phyloP scores from a whole-genome alignment of 2,329 filamentous ascomycete genomes.

The Calonectria pseudoturangicola region DNA sequence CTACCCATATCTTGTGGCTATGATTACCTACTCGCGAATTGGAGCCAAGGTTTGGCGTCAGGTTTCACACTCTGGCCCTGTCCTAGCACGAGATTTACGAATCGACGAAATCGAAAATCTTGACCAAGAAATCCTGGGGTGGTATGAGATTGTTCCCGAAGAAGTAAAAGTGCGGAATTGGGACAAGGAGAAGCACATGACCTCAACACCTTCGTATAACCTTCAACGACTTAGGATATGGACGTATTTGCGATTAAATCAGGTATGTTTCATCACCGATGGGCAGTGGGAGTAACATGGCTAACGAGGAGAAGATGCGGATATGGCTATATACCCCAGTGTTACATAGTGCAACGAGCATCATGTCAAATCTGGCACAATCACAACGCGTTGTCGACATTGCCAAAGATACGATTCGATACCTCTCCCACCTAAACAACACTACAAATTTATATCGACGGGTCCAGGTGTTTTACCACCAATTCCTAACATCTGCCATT shows the following conservation, averaged over 20 bases:
- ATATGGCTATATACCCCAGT: conserved; percentile 93
- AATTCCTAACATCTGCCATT: conserved; percentile 84
- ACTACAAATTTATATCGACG: conserved; percentile 82
- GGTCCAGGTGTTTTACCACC: conserved; percentile 86
- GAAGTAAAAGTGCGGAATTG: conserved; percentile 76
- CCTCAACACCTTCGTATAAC: conserved; percentile 76
- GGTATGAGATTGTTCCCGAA: conserved; percentile 86
- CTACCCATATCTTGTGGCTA: conserved; percentile 84
- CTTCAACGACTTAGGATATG: conserved; percentile 86
- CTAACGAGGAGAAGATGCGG: conserved; percentile 73
- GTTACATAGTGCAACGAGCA: conserved; percentile 88
- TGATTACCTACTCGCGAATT: conserved; percentile 89
- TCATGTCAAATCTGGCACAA: conserved; percentile 83
- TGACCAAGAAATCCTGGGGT: conserved; percentile 89
- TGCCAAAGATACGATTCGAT: conserved; percentile 85
- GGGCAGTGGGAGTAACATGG: too few species aligned
- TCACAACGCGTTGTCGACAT: conserved; percentile 85
- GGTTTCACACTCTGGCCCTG: conserved; percentile 80
- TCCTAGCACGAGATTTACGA: conserved; percentile 78
- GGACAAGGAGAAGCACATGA: conserved; percentile 71
- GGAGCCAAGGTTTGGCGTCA: conserved; percentile 91
- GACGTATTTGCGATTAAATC: conserved; percentile 90
- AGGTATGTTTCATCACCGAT: conserved; percentile 64
- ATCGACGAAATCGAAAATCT: conserved; percentile 86
- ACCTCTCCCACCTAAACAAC: conserved; percentile 81